A percentile compares a stretch with the other conserved stretches of the same genome.
phyloP scores from a whole-genome alignment of 2,329 filamentous ascomycete species.

The Aspergillus nomiae region DNA sequence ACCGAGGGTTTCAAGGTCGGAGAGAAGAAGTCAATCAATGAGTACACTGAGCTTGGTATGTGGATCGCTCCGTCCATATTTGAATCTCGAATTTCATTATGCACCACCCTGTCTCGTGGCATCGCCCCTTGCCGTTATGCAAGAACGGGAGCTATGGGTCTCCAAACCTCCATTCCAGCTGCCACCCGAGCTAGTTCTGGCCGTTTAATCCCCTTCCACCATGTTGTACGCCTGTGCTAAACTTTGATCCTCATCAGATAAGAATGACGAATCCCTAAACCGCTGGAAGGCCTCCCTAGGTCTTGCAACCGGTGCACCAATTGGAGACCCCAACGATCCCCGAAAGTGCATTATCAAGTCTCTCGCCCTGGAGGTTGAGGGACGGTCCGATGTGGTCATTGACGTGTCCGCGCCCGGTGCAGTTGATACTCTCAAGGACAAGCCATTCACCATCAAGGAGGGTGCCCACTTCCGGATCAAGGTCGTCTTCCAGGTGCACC shows the following conservation, averaged over 20 bases:
- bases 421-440: slow-evolving; percentile 77
- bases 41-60: slow-evolving; percentile 92
- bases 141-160: not conserved
- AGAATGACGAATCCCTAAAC: slow-evolving; percentile 88
- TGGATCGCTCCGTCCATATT: slow-evolving; percentile 5
- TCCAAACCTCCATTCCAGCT: not conserved
- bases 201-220: not conserved
- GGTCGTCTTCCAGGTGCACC: slow-evolving; percentile 91
- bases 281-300: slow-evolving; percentile 97
- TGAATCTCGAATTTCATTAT: not conserved
- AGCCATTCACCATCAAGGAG: slow-evolving; percentile 98
- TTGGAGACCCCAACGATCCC: slow-evolving; percentile 77
- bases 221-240: not conserved
- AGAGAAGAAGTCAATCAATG: slow-evolving; percentile 96
- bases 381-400: slow-evolving; percentile 82
- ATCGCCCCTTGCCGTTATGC: slow-evolving; percentile 2
- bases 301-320: slow-evolving; percentile 69
- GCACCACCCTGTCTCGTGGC: slow-evolving; percentile 12
- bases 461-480: slow-evolving; percentile 92
- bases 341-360: slow-evolving; percentile 92
- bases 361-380: slow-evolving; percentile 82
- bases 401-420: slow-evolving; percentile 76
- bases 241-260: slow-evolving; percentile 49
- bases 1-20: slow-evolving; percentile 98
- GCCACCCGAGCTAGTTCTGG: not conserved